These are phyloP conservation scores for Claviceps sorghi DNA, from an alignment of 2,329 filamentous ascomycete species.

Conservation along the genomic window DNA sequence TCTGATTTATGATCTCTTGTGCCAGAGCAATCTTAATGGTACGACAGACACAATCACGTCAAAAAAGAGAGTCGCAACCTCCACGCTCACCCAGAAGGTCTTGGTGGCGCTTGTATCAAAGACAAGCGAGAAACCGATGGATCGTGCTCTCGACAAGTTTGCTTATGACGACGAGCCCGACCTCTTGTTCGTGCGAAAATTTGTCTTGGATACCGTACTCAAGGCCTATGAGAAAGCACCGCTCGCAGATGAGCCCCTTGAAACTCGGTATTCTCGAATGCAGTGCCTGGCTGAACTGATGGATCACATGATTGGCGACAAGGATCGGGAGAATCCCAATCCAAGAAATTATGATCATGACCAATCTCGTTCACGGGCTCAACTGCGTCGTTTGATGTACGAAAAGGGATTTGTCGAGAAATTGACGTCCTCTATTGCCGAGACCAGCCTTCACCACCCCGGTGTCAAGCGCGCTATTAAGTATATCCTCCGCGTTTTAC, in stretches of 20 bases:
- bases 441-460: slow-evolving; percentile 89
- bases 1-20: slow-evolving; percentile 64
- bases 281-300: slow-evolving; percentile 83
- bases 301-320: slow-evolving; percentile 76
- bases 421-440: slow-evolving; percentile 80
- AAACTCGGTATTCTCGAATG: slow-evolving; percentile 76
- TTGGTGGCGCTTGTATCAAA: slow-evolving; percentile 77
- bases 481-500: slow-evolving; percentile 82
- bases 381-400: slow-evolving; percentile 90
- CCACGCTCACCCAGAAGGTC: slow-evolving; percentile 71
- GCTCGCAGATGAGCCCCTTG: slow-evolving; percentile 61
- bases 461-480: slow-evolving; percentile 89
- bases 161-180: slow-evolving; percentile 67
- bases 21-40: slow-evolving; percentile 44
- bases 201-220: slow-evolving; percentile 84
- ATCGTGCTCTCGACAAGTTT: slow-evolving; percentile 41
- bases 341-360: slow-evolving; percentile 24
- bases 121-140: slow-evolving; percentile 60
- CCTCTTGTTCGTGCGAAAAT: slow-evolving; percentile 82
- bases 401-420: slow-evolving; percentile 91
- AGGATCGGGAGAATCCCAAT: slow-evolving; percentile 44
- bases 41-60: slow-evolving; percentile 59
- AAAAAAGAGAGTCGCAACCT: slow-evolving; percentile 78
- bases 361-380: slow-evolving; percentile 51
- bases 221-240: slow-evolving; percentile 85